Evolutionary conservation across 1,284 basidiomycete genomes (phyloP).

Genomic region (Volvariella volvacea): DNA sequence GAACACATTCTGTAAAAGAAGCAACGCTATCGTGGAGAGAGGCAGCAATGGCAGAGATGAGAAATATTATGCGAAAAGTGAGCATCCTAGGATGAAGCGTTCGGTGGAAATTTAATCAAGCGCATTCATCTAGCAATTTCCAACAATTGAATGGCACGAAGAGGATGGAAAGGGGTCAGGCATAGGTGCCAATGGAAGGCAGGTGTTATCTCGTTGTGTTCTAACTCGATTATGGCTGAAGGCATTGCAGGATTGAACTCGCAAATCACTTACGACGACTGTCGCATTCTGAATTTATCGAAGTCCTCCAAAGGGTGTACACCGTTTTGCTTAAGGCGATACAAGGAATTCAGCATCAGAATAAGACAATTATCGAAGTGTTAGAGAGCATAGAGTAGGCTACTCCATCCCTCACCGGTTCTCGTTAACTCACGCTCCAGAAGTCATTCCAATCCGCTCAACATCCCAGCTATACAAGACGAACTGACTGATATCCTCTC

Average conservation of each 20-base stretch:
- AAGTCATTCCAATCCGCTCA: constrained; percentile 19
- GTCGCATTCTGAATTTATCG: constrained; percentile 65
- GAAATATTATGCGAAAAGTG: constrained; percentile 55
- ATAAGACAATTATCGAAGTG: constrained; percentile 54
- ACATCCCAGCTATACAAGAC: constrained; percentile 42
- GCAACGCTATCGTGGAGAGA: constrained; percentile 74
- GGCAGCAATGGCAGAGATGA: constrained; percentile 62
- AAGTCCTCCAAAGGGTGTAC: constrained; percentile 59
- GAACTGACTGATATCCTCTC: constrained; percentile 71
- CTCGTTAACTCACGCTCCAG: constrained; percentile 25
- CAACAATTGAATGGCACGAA: constrained; percentile 27
- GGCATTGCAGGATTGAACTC: constrained; percentile 31
- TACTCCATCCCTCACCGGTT: constrained; percentile 7
- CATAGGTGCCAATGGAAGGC: constrained; percentile 1
- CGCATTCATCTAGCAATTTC: neutral
- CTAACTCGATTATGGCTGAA: constrained; percentile 3
- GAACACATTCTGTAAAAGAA: constrained; percentile 70
- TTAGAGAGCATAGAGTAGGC: constrained; percentile 40
- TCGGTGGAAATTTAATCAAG: no score
- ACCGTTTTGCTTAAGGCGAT: constrained; percentile 62
- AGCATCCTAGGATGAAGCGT: constrained; percentile 23
- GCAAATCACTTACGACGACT: constrained; percentile 60
- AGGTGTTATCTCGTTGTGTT: no score
- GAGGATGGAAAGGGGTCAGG: neutral
- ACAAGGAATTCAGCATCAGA: constrained; percentile 67